A percentile compares a stretch with the other conserved stretches of the same genome.
These are phyloP conservation scores for Moniliella sp. DNA, from an alignment of 1,284 basidiomycete genomes.

Conservation along the genomic window DNA sequence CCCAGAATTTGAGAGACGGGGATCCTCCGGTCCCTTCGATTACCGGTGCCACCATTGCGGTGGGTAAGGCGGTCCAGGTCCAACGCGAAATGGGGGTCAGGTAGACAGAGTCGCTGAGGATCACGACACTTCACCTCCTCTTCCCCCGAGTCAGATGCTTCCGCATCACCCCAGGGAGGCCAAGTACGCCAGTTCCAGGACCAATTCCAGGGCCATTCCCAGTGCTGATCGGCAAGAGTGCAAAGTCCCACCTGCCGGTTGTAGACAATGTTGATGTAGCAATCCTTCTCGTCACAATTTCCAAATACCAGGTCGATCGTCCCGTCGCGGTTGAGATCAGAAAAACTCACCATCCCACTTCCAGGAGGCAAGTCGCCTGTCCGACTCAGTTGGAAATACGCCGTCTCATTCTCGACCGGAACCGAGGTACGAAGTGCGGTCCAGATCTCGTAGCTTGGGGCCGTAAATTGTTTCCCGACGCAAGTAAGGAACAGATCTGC, in stretches of 20 bases:
- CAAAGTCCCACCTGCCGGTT: slow-evolving; percentile 78
- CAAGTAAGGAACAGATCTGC: slow-evolving; percentile 76
- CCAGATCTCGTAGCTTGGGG: slow-evolving; percentile 59
- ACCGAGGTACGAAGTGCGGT: slow-evolving; percentile 12
- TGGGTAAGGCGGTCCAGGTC: slow-evolving; percentile 39
- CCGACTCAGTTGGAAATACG: slow-evolving; percentile 52
- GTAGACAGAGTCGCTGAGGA: slow-evolving; percentile 57
- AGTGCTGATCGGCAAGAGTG: slow-evolving; percentile 10
- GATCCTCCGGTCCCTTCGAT: too few relatives aligned
- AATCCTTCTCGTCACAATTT: slow-evolving; percentile 45
- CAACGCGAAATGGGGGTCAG: slow-evolving; percentile 61
- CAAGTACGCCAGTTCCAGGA: too few relatives aligned
- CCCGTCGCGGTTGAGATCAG: slow-evolving; percentile 83
- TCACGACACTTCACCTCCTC: slow-evolving; percentile 44
- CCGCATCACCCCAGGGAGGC: slow-evolving; percentile 4
- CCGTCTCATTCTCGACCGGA: slow-evolving; percentile 1
- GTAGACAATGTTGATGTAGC: slow-evolving; percentile 72
- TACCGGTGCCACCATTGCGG: too few relatives aligned
- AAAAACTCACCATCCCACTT: slow-evolving; percentile 61
- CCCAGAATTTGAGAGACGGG: slow-evolving; percentile 35
- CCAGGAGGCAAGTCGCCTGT: slow-evolving; percentile 53
- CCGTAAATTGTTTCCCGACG: slow-evolving; percentile 14
- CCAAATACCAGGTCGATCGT: slow-evolving; percentile 85
- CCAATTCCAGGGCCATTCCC: slow-evolving; percentile 6
- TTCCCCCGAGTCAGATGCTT: slow-evolving; percentile 40